Conservation (phyloP, 192 early-diverging fungal genomes). For the Diversispora epigaea region DNA sequence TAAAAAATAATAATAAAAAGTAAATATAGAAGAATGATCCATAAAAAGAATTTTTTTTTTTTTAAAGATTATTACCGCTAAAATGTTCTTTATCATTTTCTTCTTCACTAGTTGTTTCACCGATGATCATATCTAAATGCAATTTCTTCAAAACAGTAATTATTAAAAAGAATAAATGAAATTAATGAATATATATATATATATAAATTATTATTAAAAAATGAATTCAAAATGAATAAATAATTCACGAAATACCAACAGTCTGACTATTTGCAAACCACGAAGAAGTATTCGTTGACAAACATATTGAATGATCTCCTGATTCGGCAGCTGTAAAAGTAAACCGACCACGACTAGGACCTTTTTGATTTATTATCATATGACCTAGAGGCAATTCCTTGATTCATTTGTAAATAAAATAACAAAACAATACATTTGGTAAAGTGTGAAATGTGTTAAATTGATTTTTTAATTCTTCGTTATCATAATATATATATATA, state of each 20-base stretch:
- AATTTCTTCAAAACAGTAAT: conserved; percentile 38
- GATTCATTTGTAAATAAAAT: background rate
- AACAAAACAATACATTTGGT: too few relatives aligned
- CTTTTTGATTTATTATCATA: conserved; percentile 76
- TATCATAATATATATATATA: too few relatives aligned
- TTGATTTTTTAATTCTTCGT: too few relatives aligned
- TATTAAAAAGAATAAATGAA: background rate
- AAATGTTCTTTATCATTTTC: conserved; percentile 37
- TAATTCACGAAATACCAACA: conserved; percentile 43
- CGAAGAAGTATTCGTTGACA: conserved; percentile 62
- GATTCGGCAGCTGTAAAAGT: conserved; percentile 86
- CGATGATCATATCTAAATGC: conserved; percentile 66
- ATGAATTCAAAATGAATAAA: background rate
- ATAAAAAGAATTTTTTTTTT: conserved; percentile 4
- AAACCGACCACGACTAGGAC: conserved; percentile 73
- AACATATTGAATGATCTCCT: conserved; percentile 91
- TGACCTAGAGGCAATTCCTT: conserved; percentile 51
- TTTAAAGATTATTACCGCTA: conserved; percentile 8
- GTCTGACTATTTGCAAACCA: conserved; percentile 74
- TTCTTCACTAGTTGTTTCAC: conserved; percentile 60
- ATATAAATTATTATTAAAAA: too few relatives aligned
- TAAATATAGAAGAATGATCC: background rate
- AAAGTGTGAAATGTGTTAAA: too few relatives aligned
- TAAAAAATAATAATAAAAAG: background rate
- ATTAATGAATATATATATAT: too few relatives aligned